phyloP scores from a whole-genome alignment of 208 protist species.

The Leishmania aethiopica region DNA sequence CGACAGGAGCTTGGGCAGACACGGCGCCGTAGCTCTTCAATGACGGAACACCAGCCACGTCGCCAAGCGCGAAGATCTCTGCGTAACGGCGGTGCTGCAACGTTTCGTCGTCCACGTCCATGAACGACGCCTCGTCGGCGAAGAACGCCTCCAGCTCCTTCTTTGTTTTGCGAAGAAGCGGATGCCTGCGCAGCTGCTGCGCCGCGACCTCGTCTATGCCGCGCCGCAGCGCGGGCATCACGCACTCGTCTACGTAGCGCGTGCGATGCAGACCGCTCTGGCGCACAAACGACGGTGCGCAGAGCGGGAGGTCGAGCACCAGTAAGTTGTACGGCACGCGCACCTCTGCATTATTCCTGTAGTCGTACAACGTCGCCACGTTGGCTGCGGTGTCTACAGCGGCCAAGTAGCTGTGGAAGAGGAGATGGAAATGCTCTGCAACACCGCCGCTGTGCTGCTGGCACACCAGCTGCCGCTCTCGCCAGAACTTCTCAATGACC shows the following conservation, averaged over 20 bases:
- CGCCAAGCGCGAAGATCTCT: conserved; percentile 87
- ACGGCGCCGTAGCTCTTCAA: conserved; percentile 82
- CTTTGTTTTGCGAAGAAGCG: conserved; percentile 14
- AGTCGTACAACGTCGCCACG: conserved; percentile 78
- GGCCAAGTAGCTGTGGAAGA: conserved; percentile 57
- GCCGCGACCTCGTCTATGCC: neutral
- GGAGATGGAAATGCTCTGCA: conserved; percentile 33
- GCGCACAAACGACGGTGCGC: conserved; percentile 69
- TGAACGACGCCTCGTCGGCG: conserved; percentile 56
- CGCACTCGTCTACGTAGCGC: conserved; percentile 38
- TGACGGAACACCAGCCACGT: conserved; percentile 79
- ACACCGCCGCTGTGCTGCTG: neutral
- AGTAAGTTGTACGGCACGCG: conserved; percentile 64
- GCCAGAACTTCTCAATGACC: conserved; percentile 57
- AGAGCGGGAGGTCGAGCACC: conserved; percentile 78
- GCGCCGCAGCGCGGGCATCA: conserved; percentile 16
- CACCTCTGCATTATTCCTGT: conserved; percentile 46
- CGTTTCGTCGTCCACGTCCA: conserved; percentile 74
- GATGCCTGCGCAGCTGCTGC: neutral
- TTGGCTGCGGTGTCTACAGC: conserved; percentile 40
- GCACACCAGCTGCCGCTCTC: conserved; percentile 34
- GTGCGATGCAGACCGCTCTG: conserved; percentile 59
- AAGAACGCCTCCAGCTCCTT: conserved; percentile 22
- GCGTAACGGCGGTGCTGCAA: conserved; percentile 70
- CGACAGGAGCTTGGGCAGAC: conserved; percentile 81